Conservation (phyloP, 208 protist species). For the Spongospora subterranea region DNA sequence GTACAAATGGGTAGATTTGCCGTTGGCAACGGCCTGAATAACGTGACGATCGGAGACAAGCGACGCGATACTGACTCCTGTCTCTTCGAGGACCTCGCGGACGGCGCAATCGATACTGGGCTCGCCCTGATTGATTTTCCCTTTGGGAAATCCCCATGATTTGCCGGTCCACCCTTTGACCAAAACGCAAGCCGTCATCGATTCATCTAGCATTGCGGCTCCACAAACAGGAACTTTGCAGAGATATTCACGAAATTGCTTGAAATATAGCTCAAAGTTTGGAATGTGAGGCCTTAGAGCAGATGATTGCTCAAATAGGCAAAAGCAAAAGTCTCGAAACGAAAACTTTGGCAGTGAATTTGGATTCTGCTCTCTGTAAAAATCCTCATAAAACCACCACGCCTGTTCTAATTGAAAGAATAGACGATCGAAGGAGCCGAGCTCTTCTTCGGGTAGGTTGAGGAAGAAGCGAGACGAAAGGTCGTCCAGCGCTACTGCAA, state of each 20-base stretch:
- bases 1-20: constrained; percentile 57
- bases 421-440: constrained; percentile 63
- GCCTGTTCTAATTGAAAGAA: constrained; percentile 66
- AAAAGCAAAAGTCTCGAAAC: constrained; percentile 56
- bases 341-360: constrained; percentile 49
- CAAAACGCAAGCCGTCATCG: constrained; percentile 61
- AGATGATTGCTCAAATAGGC: constrained; percentile 60
- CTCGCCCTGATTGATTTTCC: constrained; percentile 71
- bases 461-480: constrained; percentile 64
- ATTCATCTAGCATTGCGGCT: constrained; percentile 59
- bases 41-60: constrained; percentile 32
- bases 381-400: constrained; percentile 68
- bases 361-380: constrained; percentile 62
- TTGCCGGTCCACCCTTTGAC: constrained; percentile 48
- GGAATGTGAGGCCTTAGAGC: constrained; percentile 55
- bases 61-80: constrained; percentile 51
- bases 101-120: constrained; percentile 58
- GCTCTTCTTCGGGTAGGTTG: constrained; percentile 64
- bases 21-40: not conserved
- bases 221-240: constrained; percentile 62
- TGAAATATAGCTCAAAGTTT: constrained; percentile 50
- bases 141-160: constrained; percentile 69
- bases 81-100: constrained; percentile 68
- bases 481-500: constrained; percentile 59
- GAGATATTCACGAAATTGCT: constrained; percentile 60